Evolutionary conservation across 1,284 basidiomycete species (phyloP), one percentile per base, ranked within the genome.

Genomic region (Agroathelia rolfsii): DNA sequence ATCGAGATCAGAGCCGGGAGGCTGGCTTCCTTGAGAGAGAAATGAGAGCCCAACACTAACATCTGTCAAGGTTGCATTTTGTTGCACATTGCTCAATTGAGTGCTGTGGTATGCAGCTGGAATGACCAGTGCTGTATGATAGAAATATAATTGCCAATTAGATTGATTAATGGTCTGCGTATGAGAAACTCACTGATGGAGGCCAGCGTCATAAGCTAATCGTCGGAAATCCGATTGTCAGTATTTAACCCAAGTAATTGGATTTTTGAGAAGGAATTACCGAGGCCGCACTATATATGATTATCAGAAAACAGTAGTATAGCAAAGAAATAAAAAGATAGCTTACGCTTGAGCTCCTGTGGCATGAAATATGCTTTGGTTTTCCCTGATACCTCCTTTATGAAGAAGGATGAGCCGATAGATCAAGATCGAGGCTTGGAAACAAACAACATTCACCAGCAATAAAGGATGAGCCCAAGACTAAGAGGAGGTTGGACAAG

Each of bases 391-490:
- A 5, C 87, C 87, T 36, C 75, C 79, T 76, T 36, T 6, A 16
- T 4, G 18, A 21, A n/a, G n/a, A 21, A n/a, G n/a, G n/a, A n/a
- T n/a, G n/a, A n/a, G n/a, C n/a, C n/a, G n/a, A n/a, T n/a, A n/a
- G n/a, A n/a, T n/a, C n/a, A n/a, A n/a, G n/a, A n/a, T n/a, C n/a
- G n/a, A n/a, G n/a, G n/a, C n/a, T n/a, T n/a, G n/a, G n/a, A n/a
- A n/a, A n/a, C n/a, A n/a, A n/a, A n/a, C n/a, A n/a, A n/a, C n/a
- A n/a, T n/a, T n/a, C n/a, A 69, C 76, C 84, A 40, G 81, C 84
- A 30, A 90, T 63, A 64, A 89, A 92, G 14, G 85, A 87, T 58
- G 83, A 88, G 13, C 89, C 89, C 5, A 93, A 62, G 10, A 94
- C 89, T 19, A 93, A 68, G 5, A 93, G 69, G 33, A 90, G 66